These are phyloP conservation scores for Sistotremastrum suecicum DNA, from an alignment of 768 basidiomycete species.

Conservation along the genomic window DNA sequence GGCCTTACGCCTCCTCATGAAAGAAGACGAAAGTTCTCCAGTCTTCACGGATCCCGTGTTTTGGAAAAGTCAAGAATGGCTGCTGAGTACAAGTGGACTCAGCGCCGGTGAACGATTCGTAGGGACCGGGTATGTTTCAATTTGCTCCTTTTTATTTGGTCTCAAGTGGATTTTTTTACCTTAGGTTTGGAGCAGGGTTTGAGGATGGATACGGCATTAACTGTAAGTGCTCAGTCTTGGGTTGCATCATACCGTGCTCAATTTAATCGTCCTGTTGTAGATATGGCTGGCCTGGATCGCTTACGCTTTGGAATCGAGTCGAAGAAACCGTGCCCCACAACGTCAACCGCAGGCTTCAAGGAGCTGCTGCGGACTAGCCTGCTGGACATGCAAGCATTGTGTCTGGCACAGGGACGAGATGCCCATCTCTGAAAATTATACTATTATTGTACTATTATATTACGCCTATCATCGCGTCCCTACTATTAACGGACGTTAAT, in stretches of 20 bases:
- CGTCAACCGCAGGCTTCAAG: constrained; percentile 61
- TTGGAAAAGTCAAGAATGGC: constrained; percentile 66
- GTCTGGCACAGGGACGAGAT: too few species aligned
- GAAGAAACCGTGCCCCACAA: constrained; percentile 53
- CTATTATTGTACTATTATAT: too few species aligned
- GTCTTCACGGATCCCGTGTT: constrained; percentile 75
- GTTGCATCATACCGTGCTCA: constrained; percentile 1
- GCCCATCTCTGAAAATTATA: too few species aligned
- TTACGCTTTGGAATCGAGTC: constrained; percentile 93
- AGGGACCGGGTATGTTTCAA: constrained; percentile 57
- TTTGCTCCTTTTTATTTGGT: not conserved
- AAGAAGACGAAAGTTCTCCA: constrained; percentile 37
- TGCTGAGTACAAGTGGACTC: constrained; percentile 78
- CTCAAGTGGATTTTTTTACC: not conserved
- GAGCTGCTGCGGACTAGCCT: constrained; percentile 4
- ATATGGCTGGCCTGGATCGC: constrained; percentile 61
- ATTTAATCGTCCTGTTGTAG: constrained; percentile 26
- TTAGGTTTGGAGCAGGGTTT: constrained; percentile 65
- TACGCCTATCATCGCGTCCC: too few species aligned
- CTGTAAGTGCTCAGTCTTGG: constrained; percentile 38
- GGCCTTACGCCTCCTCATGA: constrained; percentile 57
- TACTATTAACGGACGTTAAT: too few species aligned
- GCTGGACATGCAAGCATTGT: too few species aligned
- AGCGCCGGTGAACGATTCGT: constrained; percentile 77
- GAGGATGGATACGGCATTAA: constrained; percentile 89